Conservation (phyloP, 352 stramenopile genomes). For the Globisporangium echinulatum region DNA sequence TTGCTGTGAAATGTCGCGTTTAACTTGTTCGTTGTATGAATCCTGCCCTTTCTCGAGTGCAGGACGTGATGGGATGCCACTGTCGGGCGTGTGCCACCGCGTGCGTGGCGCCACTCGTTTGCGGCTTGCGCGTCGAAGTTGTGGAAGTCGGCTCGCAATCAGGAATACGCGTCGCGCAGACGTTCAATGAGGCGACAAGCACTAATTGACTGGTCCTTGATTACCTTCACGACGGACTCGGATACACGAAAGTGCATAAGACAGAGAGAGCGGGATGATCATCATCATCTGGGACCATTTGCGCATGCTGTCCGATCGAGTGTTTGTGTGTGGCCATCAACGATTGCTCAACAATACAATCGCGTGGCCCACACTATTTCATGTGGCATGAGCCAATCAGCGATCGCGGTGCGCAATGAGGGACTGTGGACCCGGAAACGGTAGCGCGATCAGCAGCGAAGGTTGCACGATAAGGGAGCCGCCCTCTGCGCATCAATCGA, state of each 20-base stretch:
- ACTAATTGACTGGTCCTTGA: neutral
- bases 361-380: too few relatives aligned
- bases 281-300: too few relatives aligned
- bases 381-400: neutral
- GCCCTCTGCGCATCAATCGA: neutral
- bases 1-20: neutral
- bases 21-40: neutral
- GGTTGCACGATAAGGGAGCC: neutral
- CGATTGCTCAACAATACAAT: neutral
- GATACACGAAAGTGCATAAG: too few relatives aligned
- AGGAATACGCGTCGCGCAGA: neutral
- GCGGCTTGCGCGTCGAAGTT: too few relatives aligned
- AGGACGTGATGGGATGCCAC: neutral
- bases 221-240: neutral
- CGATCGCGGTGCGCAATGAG: neutral
- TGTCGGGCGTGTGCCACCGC: conserved; percentile 13
- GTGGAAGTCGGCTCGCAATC: too few relatives aligned
- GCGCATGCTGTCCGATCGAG: too few relatives aligned
- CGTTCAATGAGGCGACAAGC: neutral
- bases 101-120: conserved; percentile 12
- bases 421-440: neutral
- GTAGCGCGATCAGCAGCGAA: neutral
- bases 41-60: neutral
- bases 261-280: too few relatives aligned
- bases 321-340: too few relatives aligned